Percentiles rank a stretch among this genome's conserved stretches.
phyloP scores from a whole-genome alignment of 2,329 filamentous ascomycete genomes.

The Paraconiothyrium brasiliense region DNA sequence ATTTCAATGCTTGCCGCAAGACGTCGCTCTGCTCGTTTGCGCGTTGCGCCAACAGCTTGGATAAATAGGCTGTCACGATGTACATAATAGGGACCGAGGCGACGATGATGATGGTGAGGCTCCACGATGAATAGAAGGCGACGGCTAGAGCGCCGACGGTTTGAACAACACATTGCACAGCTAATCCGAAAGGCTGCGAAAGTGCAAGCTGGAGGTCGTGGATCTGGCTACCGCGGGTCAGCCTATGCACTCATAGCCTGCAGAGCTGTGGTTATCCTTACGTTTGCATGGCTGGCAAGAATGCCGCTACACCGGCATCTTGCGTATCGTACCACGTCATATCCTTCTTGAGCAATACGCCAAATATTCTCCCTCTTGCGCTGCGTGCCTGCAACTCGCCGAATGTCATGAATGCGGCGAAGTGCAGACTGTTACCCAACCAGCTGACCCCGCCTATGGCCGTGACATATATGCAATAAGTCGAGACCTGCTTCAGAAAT shows the following conservation, averaged over 20 bases:
- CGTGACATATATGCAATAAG: conserved; percentile 70
- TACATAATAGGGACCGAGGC: conserved; percentile 75
- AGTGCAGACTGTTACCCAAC: conserved; percentile 72
- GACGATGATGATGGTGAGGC: conserved; percentile 81
- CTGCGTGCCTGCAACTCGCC: conserved; percentile 80
- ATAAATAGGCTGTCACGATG: conserved; percentile 67
- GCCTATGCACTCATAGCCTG: background rate
- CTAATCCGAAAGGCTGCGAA: conserved; percentile 79
- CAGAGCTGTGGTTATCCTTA: conserved; percentile 55
- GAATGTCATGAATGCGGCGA: conserved; percentile 77
- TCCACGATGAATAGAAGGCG: conserved; percentile 84
- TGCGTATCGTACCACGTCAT: conserved; percentile 84
- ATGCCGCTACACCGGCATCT: conserved; percentile 74
- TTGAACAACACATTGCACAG: conserved; percentile 71
- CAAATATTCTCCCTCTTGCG: conserved; percentile 72
- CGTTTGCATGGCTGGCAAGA: conserved; percentile 78
- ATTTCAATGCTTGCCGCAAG: conserved; percentile 75
- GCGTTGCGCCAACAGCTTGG: conserved; percentile 68
- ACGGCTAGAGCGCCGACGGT: conserved; percentile 72
- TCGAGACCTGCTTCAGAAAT: conserved; percentile 66
- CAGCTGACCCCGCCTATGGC: conserved; percentile 72
- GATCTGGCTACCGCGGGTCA: conserved; percentile 70
- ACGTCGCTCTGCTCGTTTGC: conserved; percentile 75
- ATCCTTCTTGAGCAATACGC: conserved; percentile 73
- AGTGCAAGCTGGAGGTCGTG: conserved; percentile 82